These are phyloP conservation scores for Annona cherimola DNA, from an alignment of 164 flowering plant genomes.

Conservation along the genomic window DNA sequence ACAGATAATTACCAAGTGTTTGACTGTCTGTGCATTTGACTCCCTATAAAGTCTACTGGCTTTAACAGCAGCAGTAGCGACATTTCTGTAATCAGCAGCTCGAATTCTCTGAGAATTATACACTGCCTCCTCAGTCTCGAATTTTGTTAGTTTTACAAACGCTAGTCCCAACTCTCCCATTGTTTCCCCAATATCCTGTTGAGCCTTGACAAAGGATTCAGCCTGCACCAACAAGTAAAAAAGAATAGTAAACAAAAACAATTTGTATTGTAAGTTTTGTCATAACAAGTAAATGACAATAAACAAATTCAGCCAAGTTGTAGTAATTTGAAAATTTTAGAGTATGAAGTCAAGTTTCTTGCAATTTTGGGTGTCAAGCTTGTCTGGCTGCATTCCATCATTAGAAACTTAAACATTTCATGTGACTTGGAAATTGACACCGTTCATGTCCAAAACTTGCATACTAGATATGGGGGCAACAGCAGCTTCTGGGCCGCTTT, in stretches of 20 bases:
- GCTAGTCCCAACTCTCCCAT: constrained; percentile 90
- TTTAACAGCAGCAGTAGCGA: constrained; percentile 92
- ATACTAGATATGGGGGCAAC: no score
- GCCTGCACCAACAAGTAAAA: constrained; percentile 45
- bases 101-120: constrained; percentile 56
- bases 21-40: constrained; percentile 81
- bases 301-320: no score
- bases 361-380: no score
- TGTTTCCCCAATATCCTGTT: constrained; percentile 94
- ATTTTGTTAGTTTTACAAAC: constrained; percentile 75
- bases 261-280: neutral
- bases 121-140: constrained; percentile 76
- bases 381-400: no score
- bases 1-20: constrained; percentile 60
- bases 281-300: no score
- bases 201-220: constrained; percentile 85
- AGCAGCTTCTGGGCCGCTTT: no score
- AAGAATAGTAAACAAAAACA: neutral
- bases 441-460: no score
- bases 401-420: no score
- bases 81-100: constrained; percentile 49
- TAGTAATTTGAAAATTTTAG: no score
- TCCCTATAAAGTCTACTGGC: constrained; percentile 88
- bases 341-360: no score
- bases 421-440: no score